phyloP scores from a whole-genome alignment of 2,329 filamentous ascomycete species.

The Penicillium sclerotiorum region DNA sequence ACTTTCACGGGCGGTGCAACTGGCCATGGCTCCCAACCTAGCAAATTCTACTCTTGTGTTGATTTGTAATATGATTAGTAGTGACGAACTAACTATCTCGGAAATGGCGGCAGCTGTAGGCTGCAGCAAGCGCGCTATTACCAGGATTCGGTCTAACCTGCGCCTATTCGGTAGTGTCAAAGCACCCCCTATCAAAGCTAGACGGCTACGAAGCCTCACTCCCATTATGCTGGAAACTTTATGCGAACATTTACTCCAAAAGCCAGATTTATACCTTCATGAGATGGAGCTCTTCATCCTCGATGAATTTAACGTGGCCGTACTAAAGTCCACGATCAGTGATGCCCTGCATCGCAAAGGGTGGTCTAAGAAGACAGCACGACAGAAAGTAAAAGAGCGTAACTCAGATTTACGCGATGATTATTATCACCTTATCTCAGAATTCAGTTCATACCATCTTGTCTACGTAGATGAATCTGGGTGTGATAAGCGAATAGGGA shows the following conservation, averaged over 20 bases:
- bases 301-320: conserved; percentile 1
- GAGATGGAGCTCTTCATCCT: conserved; percentile 1
- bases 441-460: neutral
- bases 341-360: conserved; percentile 8
- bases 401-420: conserved; percentile 3
- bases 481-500: neutral
- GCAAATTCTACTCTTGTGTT: too few relatives aligned
- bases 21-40: neutral
- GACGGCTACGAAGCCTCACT: too few relatives aligned
- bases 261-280: neutral
- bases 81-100: too few relatives aligned
- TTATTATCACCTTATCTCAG: conserved; percentile 4
- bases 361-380: conserved; percentile 7
- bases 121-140: too few relatives aligned
- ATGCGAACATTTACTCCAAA: too few relatives aligned
- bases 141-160: too few relatives aligned
- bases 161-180: too few relatives aligned
- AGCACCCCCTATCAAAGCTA: too few relatives aligned
- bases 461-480: neutral
- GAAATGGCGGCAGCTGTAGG: too few relatives aligned
- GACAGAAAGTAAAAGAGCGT: conserved; percentile 1
- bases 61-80: too few relatives aligned
- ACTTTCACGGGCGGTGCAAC: neutral
- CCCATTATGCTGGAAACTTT: too few relatives aligned
- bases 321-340: conserved; percentile 5